These are phyloP conservation scores for Sporothrix schenckii DNA, from an alignment of 2,329 filamentous ascomycete genomes.

Conservation along the genomic window DNA sequence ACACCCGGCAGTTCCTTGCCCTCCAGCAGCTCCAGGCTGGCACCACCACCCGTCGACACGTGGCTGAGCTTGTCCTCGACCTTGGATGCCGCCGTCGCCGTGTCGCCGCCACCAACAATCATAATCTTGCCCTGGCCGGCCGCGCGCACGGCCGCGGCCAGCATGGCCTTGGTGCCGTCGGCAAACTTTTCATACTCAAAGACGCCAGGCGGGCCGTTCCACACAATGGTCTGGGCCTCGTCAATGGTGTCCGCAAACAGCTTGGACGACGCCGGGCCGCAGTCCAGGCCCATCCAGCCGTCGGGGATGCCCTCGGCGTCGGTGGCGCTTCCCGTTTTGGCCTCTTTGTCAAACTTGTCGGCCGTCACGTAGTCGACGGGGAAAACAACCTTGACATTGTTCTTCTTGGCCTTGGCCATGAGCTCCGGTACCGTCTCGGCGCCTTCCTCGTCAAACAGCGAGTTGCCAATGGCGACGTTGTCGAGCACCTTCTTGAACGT, in stretches of 20 bases:
- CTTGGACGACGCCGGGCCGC: conserved; percentile 83
- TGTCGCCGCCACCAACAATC: conserved; percentile 98
- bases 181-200: conserved; percentile 98
- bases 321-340: conserved; percentile 76
- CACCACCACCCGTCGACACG: conserved; percentile 95
- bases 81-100: conserved; percentile 92
- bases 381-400: conserved; percentile 92
- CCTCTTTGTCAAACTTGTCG: conserved; percentile 89
- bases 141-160: conserved; percentile 83
- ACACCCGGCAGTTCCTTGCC: conserved; percentile 98
- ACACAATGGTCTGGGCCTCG: conserved; percentile 93
- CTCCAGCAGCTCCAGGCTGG: conserved; percentile 92
- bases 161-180: conserved; percentile 85
- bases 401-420: conserved; percentile 93
- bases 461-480: conserved; percentile 84
- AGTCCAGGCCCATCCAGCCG: conserved; percentile 97
- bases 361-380: conserved; percentile 95
- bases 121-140: conserved; percentile 82
- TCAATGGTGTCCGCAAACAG: conserved; percentile 86
- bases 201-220: conserved; percentile 97
- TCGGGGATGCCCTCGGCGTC: conserved; percentile 90
- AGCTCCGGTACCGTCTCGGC: conserved; percentile 87
- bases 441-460: conserved; percentile 90
- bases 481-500: conserved; percentile 99
- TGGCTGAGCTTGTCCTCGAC: conserved; percentile 97